phyloP scores from a whole-genome alignment of 1,284 basidiomycete species.

The Ceratobasidium sp. region DNA sequence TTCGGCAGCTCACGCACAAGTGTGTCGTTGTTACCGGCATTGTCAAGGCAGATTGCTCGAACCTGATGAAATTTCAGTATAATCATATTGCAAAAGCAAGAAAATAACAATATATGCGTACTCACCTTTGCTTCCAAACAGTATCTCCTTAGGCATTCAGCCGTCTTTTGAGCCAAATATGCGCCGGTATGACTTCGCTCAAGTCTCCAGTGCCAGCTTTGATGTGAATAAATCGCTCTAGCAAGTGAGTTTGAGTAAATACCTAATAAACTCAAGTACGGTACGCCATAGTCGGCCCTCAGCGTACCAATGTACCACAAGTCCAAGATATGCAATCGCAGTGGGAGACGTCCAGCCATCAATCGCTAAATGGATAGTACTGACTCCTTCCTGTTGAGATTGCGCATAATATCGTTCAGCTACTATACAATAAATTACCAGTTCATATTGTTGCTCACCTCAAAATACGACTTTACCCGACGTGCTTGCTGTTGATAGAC shows the following conservation, averaged over 20 bases:
- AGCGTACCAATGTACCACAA: constrained; percentile 11
- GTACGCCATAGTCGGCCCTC: constrained; percentile 1
- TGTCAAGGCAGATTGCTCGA: constrained; percentile 2
- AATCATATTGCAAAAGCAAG: neutral
- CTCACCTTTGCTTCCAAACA: neutral
- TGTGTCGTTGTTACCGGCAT: constrained; percentile 11
- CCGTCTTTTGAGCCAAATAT: constrained; percentile 10
- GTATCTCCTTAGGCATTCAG: constrained; percentile 2
- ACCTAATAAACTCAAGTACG: neutral
- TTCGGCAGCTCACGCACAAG: neutral
- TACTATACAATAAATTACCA: neutral
- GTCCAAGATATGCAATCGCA: constrained; percentile 8
- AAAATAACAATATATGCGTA: neutral
- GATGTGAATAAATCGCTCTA: too few relatives aligned
- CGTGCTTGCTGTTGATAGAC: constrained; percentile 1
- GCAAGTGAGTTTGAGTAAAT: too few relatives aligned
- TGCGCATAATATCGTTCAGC: neutral
- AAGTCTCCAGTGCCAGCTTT: neutral
- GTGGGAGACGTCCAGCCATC: constrained; percentile 21
- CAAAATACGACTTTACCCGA: neutral
- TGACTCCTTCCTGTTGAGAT: neutral
- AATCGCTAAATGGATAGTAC: neutral
- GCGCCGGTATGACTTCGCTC: constrained; percentile 1
- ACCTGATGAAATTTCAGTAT: neutral
- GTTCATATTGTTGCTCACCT: neutral